Percentiles rank a stretch among this genome's conserved stretches.
Conservation (phyloP, 2,329 filamentous ascomycete species). For the Myriangium duriaei region DNA sequence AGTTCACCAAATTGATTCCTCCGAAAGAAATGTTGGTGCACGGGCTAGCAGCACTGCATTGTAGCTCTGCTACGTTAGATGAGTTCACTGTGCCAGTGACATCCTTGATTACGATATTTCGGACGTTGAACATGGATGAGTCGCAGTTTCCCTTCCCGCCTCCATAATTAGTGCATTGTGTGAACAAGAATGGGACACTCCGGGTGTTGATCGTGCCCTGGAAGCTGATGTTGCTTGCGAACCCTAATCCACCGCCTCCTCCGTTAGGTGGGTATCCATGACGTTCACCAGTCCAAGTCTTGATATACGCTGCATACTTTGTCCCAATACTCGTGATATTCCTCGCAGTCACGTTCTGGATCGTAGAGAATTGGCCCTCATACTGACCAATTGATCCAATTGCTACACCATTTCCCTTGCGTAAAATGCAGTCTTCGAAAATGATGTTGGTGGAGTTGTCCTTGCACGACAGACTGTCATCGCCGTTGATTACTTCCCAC, state of each 20-base stretch:
- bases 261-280: conserved; percentile 37
- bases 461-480: conserved; percentile 43
- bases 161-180: conserved; percentile 19
- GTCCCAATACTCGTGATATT: conserved; percentile 30
- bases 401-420: conserved; percentile 41
- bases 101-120: conserved; percentile 19
- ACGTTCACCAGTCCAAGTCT: conserved; percentile 44
- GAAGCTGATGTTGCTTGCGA: conserved; percentile 10
- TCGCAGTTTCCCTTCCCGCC: conserved; percentile 17
- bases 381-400: conserved; percentile 48
- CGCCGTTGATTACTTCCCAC: conserved; percentile 41
- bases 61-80: conserved; percentile 16
- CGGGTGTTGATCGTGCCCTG: background rate
- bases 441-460: conserved; percentile 44
- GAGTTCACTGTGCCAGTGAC: conserved; percentile 19
- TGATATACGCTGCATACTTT: conserved; percentile 40
- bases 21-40: conserved; percentile 17
- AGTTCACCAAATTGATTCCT: conserved; percentile 12
- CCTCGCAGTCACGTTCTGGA: conserved; percentile 37
- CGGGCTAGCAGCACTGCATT: conserved; percentile 19
- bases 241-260: conserved; percentile 43
- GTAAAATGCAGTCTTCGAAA: conserved; percentile 38
- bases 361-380: conserved; percentile 33
- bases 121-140: conserved; percentile 27
- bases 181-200: conserved; percentile 11